Conservation (phyloP, 2,329 filamentous ascomycete species). For the Bipolaris bicolor region DNA sequence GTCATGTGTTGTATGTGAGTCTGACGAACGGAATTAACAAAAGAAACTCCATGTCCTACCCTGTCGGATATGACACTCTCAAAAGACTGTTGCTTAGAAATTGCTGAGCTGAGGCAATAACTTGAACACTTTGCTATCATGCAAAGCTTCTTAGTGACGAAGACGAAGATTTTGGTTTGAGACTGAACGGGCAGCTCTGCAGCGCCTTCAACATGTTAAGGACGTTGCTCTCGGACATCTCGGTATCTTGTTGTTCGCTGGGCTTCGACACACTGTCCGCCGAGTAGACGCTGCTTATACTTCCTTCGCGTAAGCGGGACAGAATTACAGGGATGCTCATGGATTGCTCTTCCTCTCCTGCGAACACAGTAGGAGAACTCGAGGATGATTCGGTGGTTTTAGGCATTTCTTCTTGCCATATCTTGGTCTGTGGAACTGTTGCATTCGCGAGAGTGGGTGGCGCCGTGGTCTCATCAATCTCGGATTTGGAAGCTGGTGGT, state of each 20-base stretch:
- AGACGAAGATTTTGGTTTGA: background rate
- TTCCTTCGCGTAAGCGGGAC: background rate
- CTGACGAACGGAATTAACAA: background rate
- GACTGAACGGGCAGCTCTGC: background rate
- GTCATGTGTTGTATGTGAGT: background rate
- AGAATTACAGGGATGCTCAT: background rate
- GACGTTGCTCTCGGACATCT: background rate
- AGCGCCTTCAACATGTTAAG: background rate
- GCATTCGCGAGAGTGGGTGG: constrained; percentile 33
- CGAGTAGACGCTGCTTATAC: background rate
- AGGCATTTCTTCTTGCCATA: constrained; percentile 6
- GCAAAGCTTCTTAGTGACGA: background rate
- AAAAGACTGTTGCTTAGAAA: background rate
- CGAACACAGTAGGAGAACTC: background rate
- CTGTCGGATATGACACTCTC: background rate
- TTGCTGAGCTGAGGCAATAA: background rate
- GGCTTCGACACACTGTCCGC: background rate
- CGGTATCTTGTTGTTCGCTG: background rate
- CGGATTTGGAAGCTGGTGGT: constrained; percentile 25
- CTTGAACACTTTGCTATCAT: no score
- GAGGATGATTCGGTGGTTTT: background rate
- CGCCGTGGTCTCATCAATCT: constrained; percentile 42
- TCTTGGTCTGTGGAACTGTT: constrained; percentile 21
- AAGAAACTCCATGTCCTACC: background rate
- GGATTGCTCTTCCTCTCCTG: background rate